Conservation (phyloP, 306 rosid genomes). For the Clitoria ternatea region DNA sequence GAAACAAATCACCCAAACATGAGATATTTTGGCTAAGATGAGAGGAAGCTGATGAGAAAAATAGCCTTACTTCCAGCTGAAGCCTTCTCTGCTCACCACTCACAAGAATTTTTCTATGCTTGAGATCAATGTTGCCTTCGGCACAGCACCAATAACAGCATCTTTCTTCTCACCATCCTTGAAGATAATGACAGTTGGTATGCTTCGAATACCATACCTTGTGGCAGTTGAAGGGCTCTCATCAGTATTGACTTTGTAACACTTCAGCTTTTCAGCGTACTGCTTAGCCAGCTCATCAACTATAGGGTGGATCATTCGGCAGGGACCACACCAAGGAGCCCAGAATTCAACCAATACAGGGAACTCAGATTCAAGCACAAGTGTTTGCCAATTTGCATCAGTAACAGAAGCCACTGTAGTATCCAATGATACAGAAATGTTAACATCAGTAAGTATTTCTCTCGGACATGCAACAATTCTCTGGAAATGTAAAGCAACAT, state of each 20-base stretch:
- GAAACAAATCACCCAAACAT: slow-evolving; percentile 31
- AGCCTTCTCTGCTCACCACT: slow-evolving; percentile 36
- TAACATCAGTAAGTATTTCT: neutral
- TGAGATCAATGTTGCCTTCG: slow-evolving; percentile 68
- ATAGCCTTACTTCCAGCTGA: slow-evolving; percentile 35
- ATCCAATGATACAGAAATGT: slow-evolving; percentile 15
- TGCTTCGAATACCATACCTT: slow-evolving; percentile 78
- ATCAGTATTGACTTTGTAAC: slow-evolving; percentile 83
- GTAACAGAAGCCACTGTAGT: slow-evolving; percentile 58
- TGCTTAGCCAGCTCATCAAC: slow-evolving; percentile 67
- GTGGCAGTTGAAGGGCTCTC: slow-evolving; percentile 62
- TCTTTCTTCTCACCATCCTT: slow-evolving; percentile 83
- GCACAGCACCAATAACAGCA: slow-evolving; percentile 80
- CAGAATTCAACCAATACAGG: slow-evolving; percentile 92
- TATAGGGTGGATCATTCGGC: slow-evolving; percentile 94
- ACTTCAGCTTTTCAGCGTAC: slow-evolving; percentile 71
- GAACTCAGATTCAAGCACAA: slow-evolving; percentile 51
- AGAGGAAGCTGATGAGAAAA: slow-evolving; percentile 31
- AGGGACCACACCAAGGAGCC: slow-evolving; percentile 99
- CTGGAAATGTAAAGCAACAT: neutral
- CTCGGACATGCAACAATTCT: neutral
- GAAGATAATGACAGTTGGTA: slow-evolving; percentile 83
- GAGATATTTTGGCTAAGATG: slow-evolving; percentile 25
- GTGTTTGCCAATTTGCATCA: slow-evolving; percentile 66
- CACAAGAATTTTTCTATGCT: slow-evolving; percentile 81